Conservation (phyloP, 352 stramenopile species). For the Pythium brassicae region DNA sequence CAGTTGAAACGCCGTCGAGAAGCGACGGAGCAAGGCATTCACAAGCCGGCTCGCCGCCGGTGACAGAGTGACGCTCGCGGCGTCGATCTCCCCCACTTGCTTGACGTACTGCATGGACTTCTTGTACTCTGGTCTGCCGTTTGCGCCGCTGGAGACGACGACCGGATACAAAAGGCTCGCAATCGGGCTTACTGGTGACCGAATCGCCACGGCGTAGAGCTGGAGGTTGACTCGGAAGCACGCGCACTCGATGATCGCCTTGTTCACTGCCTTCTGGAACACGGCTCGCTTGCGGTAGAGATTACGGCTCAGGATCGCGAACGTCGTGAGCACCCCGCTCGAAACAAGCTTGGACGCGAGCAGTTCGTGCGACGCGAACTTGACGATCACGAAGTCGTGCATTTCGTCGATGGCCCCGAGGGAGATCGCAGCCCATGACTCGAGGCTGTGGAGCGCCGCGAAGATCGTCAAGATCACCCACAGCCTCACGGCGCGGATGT, state of each 20-base stretch:
- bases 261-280: neutral
- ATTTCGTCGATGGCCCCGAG: neutral
- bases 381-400: slow-evolving; percentile 2
- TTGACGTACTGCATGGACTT: too few species aligned
- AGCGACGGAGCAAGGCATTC: too few species aligned
- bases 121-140: neutral
- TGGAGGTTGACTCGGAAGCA: slow-evolving; percentile 4
- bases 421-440: slow-evolving; percentile 1
- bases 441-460: neutral
- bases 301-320: slow-evolving; percentile 8
- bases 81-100: too few species aligned
- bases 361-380: neutral
- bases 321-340: slow-evolving; percentile 6
- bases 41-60: too few species aligned
- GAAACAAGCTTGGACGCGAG: neutral
- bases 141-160: too few species aligned
- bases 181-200: neutral
- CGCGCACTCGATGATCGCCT: slow-evolving; percentile 3
- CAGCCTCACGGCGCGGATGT: slow-evolving; percentile 1
- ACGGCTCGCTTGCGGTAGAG: slow-evolving; percentile 4
- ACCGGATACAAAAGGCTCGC: neutral
- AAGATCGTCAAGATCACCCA: slow-evolving; percentile 4
- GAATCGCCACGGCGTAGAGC: neutral
- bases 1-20: too few species aligned
- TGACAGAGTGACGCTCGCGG: too few species aligned